Base-by-base conservation (phyloP, 1,139 yeast species). In the Kodamaea arcana region DNA sequence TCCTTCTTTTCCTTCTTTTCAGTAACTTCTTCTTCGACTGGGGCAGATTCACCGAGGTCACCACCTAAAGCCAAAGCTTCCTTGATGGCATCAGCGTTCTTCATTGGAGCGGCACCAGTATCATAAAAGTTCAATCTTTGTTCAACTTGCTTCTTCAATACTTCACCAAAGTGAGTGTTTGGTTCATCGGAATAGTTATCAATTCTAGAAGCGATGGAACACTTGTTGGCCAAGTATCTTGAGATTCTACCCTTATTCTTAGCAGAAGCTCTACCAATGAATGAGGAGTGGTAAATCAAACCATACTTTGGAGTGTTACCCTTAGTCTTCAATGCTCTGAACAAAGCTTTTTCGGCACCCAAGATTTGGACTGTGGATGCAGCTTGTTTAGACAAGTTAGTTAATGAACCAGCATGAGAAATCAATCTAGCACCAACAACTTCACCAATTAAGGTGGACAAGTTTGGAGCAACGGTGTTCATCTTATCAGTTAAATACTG, bases 231-330 rank as follows among this genome's bases (percentile, higher is more conserved):
- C 65, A 92, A 76, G 70, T 90, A 90, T 72, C 99, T 84, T 31
- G 98, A 92, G 51, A 92, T 92, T 76, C 97, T 83, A 67, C 99
- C 99, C 78, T 92, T 92, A 73, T 92, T 92, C 75, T 90, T 90
- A 58, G 95, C 85, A 45, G 92, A 73, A 38, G 99, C 99, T 71
- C 84, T 87, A 50, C 97, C 97, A 53, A 92, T 90, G 61, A 92
- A 86, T 24, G 96, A 83, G 38, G 97, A 88, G 71, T 92, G 97
- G 73, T 92, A 92, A 56, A 92, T 86, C 60, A 92, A 77, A 61
- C 98, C 98, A 63, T 92, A 92, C 66, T 92, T 92, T 54, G 98
- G 98, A 44, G 98, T 92, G 71, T 92, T 90, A 60, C 94, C 96
- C 72, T 92, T 92, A 49, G 98, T 92, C 75, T 92, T 92, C 61